These are phyloP conservation scores for Draba incana DNA, from an alignment of 345 rosid genomes.

Conservation along the genomic window DNA sequence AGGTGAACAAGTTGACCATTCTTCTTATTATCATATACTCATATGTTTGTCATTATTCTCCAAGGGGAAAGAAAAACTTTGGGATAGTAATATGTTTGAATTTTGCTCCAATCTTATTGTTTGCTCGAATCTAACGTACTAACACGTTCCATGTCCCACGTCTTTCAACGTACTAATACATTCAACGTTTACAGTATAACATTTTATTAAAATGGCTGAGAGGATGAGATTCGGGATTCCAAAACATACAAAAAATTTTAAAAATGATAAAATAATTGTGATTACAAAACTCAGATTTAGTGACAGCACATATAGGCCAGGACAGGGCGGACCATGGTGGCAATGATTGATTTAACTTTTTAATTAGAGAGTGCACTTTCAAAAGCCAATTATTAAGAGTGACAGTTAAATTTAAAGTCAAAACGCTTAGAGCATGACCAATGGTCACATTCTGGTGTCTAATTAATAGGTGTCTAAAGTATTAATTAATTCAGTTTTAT, in stretches of 20 bases:
- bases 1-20: too few relatives aligned
- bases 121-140: not conserved
- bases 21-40: too few relatives aligned
- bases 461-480: too few relatives aligned
- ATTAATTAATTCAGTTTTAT: too few relatives aligned
- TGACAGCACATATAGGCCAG: conserved; percentile 43
- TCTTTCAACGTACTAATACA: conserved; percentile 24
- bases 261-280: conserved; percentile 4
- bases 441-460: too few relatives aligned
- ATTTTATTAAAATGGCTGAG: not conserved
- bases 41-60: too few relatives aligned
- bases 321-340: conserved; percentile 35
- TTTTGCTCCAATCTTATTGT: not conserved
- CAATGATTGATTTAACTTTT: conserved; percentile 37
- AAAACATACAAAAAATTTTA: not conserved
- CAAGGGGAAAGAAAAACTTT: too few relatives aligned
- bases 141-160: conserved; percentile 35
- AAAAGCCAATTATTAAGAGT: conserved; percentile 8
- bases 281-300: conserved; percentile 29
- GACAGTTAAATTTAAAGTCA: conserved; percentile 26
- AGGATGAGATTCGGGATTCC: conserved; percentile 33
- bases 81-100: not conserved
- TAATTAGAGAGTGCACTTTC: conserved; percentile 14
- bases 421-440: too few relatives aligned
- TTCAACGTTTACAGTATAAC: conserved; percentile 14